Base-by-base conservation (phyloP, 2,329 filamentous ascomycete genomes). In the Colletotrichum sp. region DNA sequence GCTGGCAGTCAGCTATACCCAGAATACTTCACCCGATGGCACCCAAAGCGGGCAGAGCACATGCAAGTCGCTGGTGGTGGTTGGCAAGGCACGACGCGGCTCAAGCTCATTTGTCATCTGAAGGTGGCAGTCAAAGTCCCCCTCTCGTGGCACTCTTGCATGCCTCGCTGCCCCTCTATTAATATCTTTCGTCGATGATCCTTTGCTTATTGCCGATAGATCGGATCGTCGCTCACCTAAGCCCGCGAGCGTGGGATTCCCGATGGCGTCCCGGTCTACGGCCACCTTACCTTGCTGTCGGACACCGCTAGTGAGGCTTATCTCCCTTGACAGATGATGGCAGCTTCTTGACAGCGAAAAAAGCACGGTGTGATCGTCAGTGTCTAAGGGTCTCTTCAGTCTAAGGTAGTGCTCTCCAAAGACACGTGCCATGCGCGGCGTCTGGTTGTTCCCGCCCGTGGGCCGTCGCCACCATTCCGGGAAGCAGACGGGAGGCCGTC, bases 191-290 rank as follows among this genome's bases (percentile, higher is more conserved):
- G 32, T 34, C 36, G 48, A 48, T 65, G 32, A 22, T 68, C 63
- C 32, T 28, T 64, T 28, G 60, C 22, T 32, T 30, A 34, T 44
- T 72, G 55, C 69, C 44, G 64, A 39, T 39, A 32, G 69, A 67
- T 68, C 44, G 28, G 39, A 73, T 73, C 64, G 64, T 30, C 44
- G 70, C 70, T 73, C 73, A 64, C 63, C 30, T 75, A 32, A 68
- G 72, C 72, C 52, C 60, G 30, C 22, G 19, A 63, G 66, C n/a
- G 67, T 60, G 67, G 44, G 59, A 71, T 74, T 55, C 27, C 27
- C 60, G 60, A 39, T 27, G 32, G 57, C 72, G 63, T 36, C 16
- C 34, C 60, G 22, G 19, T 55, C 39, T 32, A 19, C 48, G 28
- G 27, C 34, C 22, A 59, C 25, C 72, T 36, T 30, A 55, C 30